A percentile compares a stretch with the other conserved stretches of the same genome.
phyloP scores from a whole-genome alignment of 495 filamentous ascomycete genomes.

The Neurospora sp. region DNA sequence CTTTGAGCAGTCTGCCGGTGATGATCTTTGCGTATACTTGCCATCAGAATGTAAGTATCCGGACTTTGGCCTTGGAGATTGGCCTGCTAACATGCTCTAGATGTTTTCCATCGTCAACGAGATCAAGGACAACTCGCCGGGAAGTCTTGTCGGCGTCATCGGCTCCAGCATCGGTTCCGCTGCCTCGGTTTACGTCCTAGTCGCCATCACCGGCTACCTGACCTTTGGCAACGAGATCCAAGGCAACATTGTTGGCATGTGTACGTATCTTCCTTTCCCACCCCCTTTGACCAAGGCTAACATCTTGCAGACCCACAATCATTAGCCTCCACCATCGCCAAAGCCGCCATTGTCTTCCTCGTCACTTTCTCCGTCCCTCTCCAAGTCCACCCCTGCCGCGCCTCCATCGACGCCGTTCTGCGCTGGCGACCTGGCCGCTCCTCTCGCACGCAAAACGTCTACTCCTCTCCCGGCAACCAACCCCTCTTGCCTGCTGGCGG shows the following conservation, averaged over 20 bases:
- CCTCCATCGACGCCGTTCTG: slow-evolving; percentile 82
- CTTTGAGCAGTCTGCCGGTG: slow-evolving; percentile 80
- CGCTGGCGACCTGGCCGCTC: slow-evolving; percentile 85
- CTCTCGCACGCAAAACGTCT: slow-evolving; percentile 53
- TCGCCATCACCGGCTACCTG: slow-evolving; percentile 90
- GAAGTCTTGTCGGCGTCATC: slow-evolving; percentile 70
- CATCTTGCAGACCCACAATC: slow-evolving; percentile 52
- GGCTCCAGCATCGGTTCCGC: slow-evolving; percentile 73
- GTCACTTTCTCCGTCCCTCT: slow-evolving; percentile 96
- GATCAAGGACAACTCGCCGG: slow-evolving; percentile 72
- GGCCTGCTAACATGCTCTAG: slow-evolving; percentile 31
- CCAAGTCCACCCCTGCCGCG: slow-evolving; percentile 89
- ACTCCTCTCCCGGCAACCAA: slow-evolving; percentile 26
- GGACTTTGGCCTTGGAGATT: not conserved
- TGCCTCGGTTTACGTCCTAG: slow-evolving; percentile 72
- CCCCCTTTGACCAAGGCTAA: slow-evolving; percentile 3
- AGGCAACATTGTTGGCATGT: slow-evolving; percentile 93
- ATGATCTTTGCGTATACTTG: slow-evolving; percentile 98
- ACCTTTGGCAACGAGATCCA: slow-evolving; percentile 80
- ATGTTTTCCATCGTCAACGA: slow-evolving; percentile 99
- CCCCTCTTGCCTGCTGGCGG: slow-evolving; percentile 29
- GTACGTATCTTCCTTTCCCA: slow-evolving; percentile 28
- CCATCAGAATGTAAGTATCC: slow-evolving; percentile 75
- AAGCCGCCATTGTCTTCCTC: slow-evolving; percentile 89
- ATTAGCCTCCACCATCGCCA: slow-evolving; percentile 77